Evolutionary conservation across 202 grass and related monocot species (phyloP), one percentile per base, ranked within the genome.

Genomic region (Digitaria exilis): DNA sequence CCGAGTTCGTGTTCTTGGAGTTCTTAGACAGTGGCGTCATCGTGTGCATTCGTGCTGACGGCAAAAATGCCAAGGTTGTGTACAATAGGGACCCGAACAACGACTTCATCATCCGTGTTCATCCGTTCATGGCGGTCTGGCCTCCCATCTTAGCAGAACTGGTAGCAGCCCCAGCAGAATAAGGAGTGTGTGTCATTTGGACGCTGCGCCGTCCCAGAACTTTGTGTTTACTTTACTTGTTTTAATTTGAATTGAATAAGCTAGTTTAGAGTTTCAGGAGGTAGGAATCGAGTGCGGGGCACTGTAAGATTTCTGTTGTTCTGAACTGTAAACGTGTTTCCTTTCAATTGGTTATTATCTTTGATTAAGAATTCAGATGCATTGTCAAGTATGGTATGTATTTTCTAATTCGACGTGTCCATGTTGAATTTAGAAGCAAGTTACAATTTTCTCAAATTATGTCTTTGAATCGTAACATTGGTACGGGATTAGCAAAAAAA

Each of bases 1-100:
- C 75, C 9, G 75, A 45, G 75, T 62, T 77, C 16, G 75, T 31
- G 37, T 77, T 77, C 57, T 48, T 77, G 75, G 56, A 77, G 39
- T 22, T 39, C 6, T 3, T 37, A 39, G 37, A 39, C 0, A 39
- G 7, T 9, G 21, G 19, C 50, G 1, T 26, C 52, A 0, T 77
- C 0, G 39, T 62, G 8, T 77, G 21, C 55, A 25, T 77, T 7
- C 37, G 62, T 45, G 4, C 31, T 4, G 16, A 25, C 39, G 62
- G 37, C 15, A 62, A 16, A 0, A 12, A 6, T 37, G 74, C 7
- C 24, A 41, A 61, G 37, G 18, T 29, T 24, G 56, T 62, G 24
- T 62, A 62, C 55, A 8, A 45, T 15, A 77, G 39, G 22, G 12
- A 45, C 22, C 55, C 15, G 2, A 1, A 17, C 11, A 19, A 62